Base-by-base conservation (phyloP, 169 alveolate species). In the Plasmodium inui region DNA sequence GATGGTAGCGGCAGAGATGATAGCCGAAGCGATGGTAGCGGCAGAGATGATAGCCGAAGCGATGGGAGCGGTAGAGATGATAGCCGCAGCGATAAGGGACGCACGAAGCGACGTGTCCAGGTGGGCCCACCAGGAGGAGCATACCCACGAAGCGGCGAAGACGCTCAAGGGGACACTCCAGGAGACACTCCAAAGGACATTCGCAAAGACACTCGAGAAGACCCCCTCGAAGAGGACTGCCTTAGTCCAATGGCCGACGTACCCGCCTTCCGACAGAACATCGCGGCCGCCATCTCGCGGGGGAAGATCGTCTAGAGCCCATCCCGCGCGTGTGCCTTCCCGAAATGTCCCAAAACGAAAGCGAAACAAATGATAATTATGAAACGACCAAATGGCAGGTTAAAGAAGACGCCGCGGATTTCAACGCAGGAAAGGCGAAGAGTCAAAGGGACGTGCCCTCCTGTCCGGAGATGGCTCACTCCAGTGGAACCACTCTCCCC, bases 401-500 rank as follows among this genome's bases (percentile, higher is more conserved):
- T 46, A 46, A 46, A 10, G 57, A 12, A 46, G 57, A 10, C 57
- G 17, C n/a, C n/a, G 1, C 4, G 44, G 5, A 37, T 37, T 6
- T 4, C 0, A 37, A 6, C 44, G 0, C 44, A 4, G 44, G 10
- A 37, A 22, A 44, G 26, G 41, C 57, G 37, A 82, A 17, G 17
- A n/a, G n/a, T n/a, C n/a, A n/a, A n/a, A n/a, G n/a, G n/a, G n/a
- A n/a, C n/a, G n/a, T n/a, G n/a, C n/a, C n/a, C n/a, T n/a, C n/a
- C n/a, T n/a, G n/a, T n/a, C n/a, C n/a, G n/a, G n/a, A n/a, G n/a
- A n/a, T n/a, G n/a, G 4, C 44, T 30, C 26, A 78, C 28, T 76
- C 82, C 30, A 88, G 39, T 12, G 88, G 81, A 76, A 88, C 19
- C n/a, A 61, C 44, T 88, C 32, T 88, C 55, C 46, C 71, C 44